Evolutionary conservation across 805 yeast species (phyloP), one percentile per base, ranked within the genome.

Genomic region (Yarrowia deformans): DNA sequence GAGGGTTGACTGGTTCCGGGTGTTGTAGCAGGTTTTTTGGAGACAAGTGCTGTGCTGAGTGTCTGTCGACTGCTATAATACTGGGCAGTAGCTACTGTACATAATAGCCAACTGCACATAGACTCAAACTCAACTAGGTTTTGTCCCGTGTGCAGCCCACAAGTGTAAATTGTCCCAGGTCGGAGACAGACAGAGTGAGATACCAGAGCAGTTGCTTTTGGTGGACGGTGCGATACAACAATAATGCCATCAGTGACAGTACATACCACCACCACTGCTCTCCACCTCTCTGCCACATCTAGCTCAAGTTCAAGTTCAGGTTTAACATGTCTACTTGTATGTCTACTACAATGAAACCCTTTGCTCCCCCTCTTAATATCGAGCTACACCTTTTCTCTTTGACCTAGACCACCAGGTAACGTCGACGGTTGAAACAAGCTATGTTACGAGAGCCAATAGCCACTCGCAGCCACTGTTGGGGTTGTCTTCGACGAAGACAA

Each of bases 101-200:
- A 23, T 23, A 23, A 23, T 23, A 23, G 29, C 29, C 29, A 52
- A 52, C 58, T 54, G 60, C 60, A 54, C 45, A 54, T 56, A 56
- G 46, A 54, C 63, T 56, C 63, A 40, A 42, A 40, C 48, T 16
- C 39, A 40, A 56, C 63, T 56, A 56, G 42, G 63, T 56, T 48
- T 56, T 56, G 63, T 37, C 61, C 61, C 46, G 63, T 29, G 63
- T 56, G 63, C 63, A 56, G 63, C 63, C 48, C 63, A n/a, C n/a
- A 56, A 40, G 48, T n/a, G 63, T 29, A 42, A 55, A 23, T 23
- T 10, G 48, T 13, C 19, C 19, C 16, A n/a, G 55, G 9, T 16
- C 10, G 14, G 37, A 16, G n/a, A 29, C 49, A 29, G 8, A 6
- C 23, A 23, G 29, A 23, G 29, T 23, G 29, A 23, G 29, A 23